Base-by-base conservation (phyloP, 1,284 basidiomycete species). In the Psilocybe mexicana region DNA sequence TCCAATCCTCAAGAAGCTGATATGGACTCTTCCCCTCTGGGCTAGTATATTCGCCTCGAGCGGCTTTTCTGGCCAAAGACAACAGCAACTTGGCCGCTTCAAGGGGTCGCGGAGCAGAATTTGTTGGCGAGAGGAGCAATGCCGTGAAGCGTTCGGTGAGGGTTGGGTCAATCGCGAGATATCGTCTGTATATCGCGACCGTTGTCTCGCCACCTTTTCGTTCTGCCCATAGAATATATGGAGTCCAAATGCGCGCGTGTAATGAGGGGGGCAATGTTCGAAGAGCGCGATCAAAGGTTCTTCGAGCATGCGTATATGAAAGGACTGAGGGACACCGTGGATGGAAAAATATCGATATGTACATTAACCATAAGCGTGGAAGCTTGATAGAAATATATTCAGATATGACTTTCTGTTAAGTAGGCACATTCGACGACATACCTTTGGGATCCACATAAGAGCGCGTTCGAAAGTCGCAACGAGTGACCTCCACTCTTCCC, bases 11-110 rank as follows among this genome's bases (percentile, higher is more conserved):
- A 25, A 99, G 85, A 2, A 99, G 81, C 68, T 98, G 95, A 68
- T 97, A 98, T 0, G 96, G 90, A 63, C 94, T 96, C 76, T 98
- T 99, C 49, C 91, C 93, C 68, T 98, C 95, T 0, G 94, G 88
- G 58, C 93, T 94, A 10, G 79, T 80, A 70, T 97, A 98, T 54
- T 89, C 85, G 33, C 94, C 95, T 51, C 85, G 80, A 0, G 87
- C 82, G 0, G 96, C 93, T 68, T 90, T 89, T 51, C 94, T 82
- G 7, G 94, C 93, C 40, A 99, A 76, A 1, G 85, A 83, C 14
- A 99, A 79, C 6, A 98, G 79, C 14, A 96, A 80, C 71, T 99
- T 99, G 5, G 94, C 93, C 0, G 97, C 96, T 70, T 98, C 94
- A 7, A 98, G 82, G 0, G 96, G 92, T 43, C 93, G 85, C n/a